Base-by-base conservation (phyloP, 139 green algal species). In the Medakamo hakoo region DNA sequence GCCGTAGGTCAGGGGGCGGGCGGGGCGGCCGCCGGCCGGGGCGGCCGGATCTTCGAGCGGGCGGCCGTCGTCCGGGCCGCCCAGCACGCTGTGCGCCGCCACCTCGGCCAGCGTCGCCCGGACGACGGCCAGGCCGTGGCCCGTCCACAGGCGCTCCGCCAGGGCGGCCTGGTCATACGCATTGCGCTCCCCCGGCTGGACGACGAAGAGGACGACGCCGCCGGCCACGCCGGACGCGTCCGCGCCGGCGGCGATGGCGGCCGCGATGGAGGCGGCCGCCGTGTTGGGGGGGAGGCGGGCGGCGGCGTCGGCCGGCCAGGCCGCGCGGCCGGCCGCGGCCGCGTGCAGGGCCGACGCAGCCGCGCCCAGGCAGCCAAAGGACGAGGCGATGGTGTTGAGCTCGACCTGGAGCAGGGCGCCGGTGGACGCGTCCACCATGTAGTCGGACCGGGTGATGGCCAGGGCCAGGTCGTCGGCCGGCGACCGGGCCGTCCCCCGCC, bases 321-420 rank as follows among this genome's bases (percentile, higher is more conserved):
- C 57, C 22, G 49, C 22, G 4, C 40, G 9, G 4, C 31, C 32
- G 16, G 40, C 71, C 60, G 59, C 48, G 14, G 62, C 55, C 30
- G 76, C 65, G 32, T 80, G 27, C 20, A 87, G 63, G 48, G 71
- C 95, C 89, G 70, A 96, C 69, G 24, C 59, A 65, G 4, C 76
- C 74, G 80, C 82, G 40, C 63, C 74, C 20, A 97, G 83, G 71
- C 81, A 89, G 24, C 80, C 88, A 72, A 98, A 99, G 25, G 84
- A 95, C 2, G 85, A 90, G 22, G 89, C 85, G 31, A 99, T 97
- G 4, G 91, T 99, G 83, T 99, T 98, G 24, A 99, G 66, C 81
- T 98, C 93, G 30, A 98, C 88, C 80, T 97, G 82, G 20, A 1
- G 71, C 27, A 24, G 58, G 32, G 18, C 27, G 48, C 29, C 49